Evolutionary conservation across 2,329 filamentous ascomycete species (phyloP), one percentile per base, ranked within the genome.

Genomic region (Fusarium protoensiforme): DNA sequence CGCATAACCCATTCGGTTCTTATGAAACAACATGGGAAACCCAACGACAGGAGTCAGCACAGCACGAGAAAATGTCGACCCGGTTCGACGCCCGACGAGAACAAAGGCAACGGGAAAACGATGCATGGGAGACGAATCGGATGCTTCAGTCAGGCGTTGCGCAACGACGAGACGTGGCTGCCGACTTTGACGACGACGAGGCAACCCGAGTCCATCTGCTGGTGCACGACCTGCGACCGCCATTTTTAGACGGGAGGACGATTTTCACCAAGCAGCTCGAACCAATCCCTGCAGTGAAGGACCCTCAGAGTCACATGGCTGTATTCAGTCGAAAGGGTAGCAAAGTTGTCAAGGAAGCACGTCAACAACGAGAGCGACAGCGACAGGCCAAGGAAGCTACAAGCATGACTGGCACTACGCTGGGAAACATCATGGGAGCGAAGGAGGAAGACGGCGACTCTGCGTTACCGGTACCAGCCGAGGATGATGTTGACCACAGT

Each of bases 241-340:
- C 96, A 0, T 99, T 99, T 79, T 85, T 99, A 56, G 96, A 99
- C 83, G 96, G 96, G 27, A 92, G 95, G 77, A 98, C 93, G 22
- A 93, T 99, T 65, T 99, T 99, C 81, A 99, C 96, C 5, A 98
- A 98, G 82, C 97, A 99, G 82, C 82, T 98, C 24, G 96, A 99
- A 67, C 97, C 96, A 0, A 93, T 99, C 1, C 94, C 96, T 0
- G 97, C 96, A 0, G 94, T 99, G 16, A 90, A 93, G 61, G 96
- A 99, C 81, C 92, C 93, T 29, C 96, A 98, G 83, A 99, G 97
- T 80, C 96, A 99, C 79, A 98, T 99, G 96, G 96, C 96, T 1
- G 95, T 99, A 2, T 98, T 98, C 78, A 97, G 95, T 84, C 90
- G 96, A 48, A 98, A 98, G 81, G 96, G 96, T 1, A 98, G 96